These are phyloP conservation scores for Huntiella omanensis DNA, from an alignment of 2,329 filamentous ascomycete species.

Conservation along the genomic window DNA sequence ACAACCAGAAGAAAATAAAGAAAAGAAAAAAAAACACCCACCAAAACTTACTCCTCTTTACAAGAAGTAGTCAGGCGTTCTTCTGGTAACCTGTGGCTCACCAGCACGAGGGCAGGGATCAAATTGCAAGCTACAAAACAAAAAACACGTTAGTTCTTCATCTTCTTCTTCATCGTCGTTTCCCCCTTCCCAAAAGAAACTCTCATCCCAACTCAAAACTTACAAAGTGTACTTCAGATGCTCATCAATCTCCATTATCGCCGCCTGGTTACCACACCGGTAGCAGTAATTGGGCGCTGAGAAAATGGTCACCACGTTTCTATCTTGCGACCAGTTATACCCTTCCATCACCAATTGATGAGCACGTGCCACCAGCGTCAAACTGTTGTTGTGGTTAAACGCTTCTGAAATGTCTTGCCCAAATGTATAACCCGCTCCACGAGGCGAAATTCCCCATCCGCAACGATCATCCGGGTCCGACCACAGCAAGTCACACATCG, in stretches of 20 bases:
- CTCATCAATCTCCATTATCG: constrained; percentile 99
- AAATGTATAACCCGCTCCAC: constrained; percentile 88
- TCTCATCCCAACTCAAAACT: constrained; percentile 22
- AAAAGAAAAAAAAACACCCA: not conserved
- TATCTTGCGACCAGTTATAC: constrained; percentile 97
- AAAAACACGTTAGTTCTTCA: constrained; percentile 7
- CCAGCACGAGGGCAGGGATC: constrained; percentile 94
- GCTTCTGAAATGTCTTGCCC: constrained; percentile 95
- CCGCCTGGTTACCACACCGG: constrained; percentile 94
- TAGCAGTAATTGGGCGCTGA: constrained; percentile 94
- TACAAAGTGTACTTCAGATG: constrained; percentile 99
- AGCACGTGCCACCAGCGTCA: constrained; percentile 86
- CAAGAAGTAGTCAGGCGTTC: constrained; percentile 96
- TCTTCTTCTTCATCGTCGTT: not conserved
- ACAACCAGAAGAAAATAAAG: constrained; percentile 3
- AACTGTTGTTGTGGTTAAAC: constrained; percentile 96
- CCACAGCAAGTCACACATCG: constrained; percentile 97
- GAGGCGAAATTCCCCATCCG: constrained; percentile 88
- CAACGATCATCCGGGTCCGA: constrained; percentile 94
- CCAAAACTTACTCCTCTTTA: constrained; percentile 24
- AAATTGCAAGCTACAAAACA: constrained; percentile 79
- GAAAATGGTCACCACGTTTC: constrained; percentile 97
- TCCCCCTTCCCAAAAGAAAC: too few species aligned
- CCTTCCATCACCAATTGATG: constrained; percentile 99
- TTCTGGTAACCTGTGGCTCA: constrained; percentile 95